Conservation (phyloP, 345 rosid genomes). For the Ceriops decandra region DNA sequence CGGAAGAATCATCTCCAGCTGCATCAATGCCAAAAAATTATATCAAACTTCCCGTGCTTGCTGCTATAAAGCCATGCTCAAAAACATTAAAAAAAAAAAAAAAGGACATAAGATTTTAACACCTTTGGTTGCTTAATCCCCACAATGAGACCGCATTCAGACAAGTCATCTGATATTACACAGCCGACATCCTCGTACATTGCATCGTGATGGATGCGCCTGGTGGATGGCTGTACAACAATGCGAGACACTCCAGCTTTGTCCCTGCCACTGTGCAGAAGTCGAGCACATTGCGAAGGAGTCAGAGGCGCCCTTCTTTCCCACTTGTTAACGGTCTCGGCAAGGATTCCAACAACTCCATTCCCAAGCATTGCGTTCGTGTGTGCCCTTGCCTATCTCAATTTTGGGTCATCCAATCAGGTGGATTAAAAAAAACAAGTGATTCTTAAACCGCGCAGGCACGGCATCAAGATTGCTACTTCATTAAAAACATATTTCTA, state of each 20-base stretch:
- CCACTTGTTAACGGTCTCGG: conserved; percentile 83
- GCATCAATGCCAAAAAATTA: conserved; percentile 16
- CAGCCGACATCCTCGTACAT: conserved; percentile 83
- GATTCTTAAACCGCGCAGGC: too few species aligned
- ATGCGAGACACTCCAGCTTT: conserved; percentile 69
- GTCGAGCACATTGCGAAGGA: conserved; percentile 86
- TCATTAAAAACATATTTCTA: too few species aligned
- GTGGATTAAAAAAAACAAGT: too few species aligned
- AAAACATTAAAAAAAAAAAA: background rate
- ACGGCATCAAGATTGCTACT: too few species aligned
- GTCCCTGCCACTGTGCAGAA: conserved; percentile 63
- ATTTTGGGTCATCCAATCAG: too few species aligned
- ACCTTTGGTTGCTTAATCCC: conserved; percentile 91
- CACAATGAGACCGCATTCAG: conserved; percentile 77
- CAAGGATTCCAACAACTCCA: conserved; percentile 79
- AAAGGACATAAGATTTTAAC: background rate
- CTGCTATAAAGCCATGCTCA: background rate
- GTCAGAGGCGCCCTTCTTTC: conserved; percentile 89
- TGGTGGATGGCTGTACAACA: conserved; percentile 84
- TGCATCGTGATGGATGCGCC: conserved; percentile 80
- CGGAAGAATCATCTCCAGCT: conserved; percentile 74
- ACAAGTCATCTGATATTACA: conserved; percentile 74
- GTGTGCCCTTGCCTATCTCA: too few species aligned
- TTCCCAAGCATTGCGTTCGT: conserved; percentile 60
- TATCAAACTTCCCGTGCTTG: background rate